Percentiles rank a stretch among this genome's conserved stretches.
phyloP scores from a whole-genome alignment of 23 red algal genomes.

The Cyanidiococcus yangmingshanensis region DNA sequence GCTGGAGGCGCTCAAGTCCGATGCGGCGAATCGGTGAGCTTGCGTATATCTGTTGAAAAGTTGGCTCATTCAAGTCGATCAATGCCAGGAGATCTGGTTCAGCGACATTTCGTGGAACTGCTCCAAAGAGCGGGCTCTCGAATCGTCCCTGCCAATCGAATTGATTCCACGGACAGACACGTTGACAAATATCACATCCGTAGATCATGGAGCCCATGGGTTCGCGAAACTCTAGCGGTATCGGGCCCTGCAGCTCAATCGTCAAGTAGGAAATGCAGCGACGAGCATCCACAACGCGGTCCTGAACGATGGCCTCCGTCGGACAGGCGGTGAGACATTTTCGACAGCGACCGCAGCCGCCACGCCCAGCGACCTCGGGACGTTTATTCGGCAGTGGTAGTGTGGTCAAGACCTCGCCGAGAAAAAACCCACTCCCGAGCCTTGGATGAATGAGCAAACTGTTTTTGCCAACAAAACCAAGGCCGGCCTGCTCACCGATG shows the following conservation, averaged over 20 bases:
- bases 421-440: constrained; percentile 74
- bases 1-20: constrained; percentile 56
- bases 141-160: constrained; percentile 42
- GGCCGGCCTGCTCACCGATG: constrained; percentile 55
- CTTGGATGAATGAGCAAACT: constrained; percentile 76
- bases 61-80: constrained; percentile 28
- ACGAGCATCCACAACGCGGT: constrained; percentile 70
- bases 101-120: constrained; percentile 15
- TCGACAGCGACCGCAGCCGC: constrained; percentile 60
- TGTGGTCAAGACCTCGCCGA: constrained; percentile 82
- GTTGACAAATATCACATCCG: constrained; percentile 96
- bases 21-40: constrained; percentile 40
- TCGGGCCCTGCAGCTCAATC: constrained; percentile 66
- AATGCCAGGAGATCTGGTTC: constrained; percentile 44
- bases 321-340: constrained; percentile 66
- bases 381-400: constrained; percentile 52
- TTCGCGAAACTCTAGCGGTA: constrained; percentile 38
- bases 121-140: constrained; percentile 46
- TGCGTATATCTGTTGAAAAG: constrained; percentile 40
- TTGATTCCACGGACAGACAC: constrained; percentile 90
- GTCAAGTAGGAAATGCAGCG: constrained; percentile 90
- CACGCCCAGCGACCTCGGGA: constrained; percentile 4
- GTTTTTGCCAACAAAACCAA: constrained; percentile 95
- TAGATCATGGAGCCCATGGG: constrained; percentile 64
- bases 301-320: constrained; percentile 52